Evolutionary conservation across 192 early-diverging fungal species (phyloP).

Genomic region (Backusella mclennaniae): DNA sequence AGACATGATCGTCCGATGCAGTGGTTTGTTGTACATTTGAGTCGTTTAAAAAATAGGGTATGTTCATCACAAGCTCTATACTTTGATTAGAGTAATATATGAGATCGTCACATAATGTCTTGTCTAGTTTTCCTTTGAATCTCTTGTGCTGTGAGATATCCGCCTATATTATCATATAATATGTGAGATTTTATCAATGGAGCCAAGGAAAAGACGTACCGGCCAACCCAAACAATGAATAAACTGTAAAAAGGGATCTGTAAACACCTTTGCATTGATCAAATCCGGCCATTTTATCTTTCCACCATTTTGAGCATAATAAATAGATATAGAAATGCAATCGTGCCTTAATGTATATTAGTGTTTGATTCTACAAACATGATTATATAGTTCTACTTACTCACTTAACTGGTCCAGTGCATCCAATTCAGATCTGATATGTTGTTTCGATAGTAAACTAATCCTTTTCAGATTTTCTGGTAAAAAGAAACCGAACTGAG

Average conservation of each 20-base stretch:
- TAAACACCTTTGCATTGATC: not conserved
- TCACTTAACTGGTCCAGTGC: constrained; percentile 59
- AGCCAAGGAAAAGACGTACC: not conserved
- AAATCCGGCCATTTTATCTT: not conserved
- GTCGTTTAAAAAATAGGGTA: constrained; percentile 55
- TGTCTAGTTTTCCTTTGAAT: constrained; percentile 57
- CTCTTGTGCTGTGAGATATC: constrained; percentile 57
- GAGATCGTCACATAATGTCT: constrained; percentile 51
- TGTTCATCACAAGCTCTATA: constrained; percentile 67
- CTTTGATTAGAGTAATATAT: constrained; percentile 68
- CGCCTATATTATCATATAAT: constrained; percentile 31
- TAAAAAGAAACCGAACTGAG: constrained; percentile 63
- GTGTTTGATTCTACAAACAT: too few relatives aligned
- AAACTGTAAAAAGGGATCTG: not conserved
- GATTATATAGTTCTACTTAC: constrained; percentile 37
- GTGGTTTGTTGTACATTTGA: constrained; percentile 37
- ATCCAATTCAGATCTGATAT: constrained; percentile 54
- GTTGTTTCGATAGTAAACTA: constrained; percentile 56
- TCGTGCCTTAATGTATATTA: not conserved
- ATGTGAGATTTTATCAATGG: not conserved
- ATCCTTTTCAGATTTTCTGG: constrained; percentile 54
- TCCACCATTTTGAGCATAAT: not conserved
- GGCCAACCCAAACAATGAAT: not conserved
- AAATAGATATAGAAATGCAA: not conserved
- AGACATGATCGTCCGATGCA: constrained; percentile 59